Percentiles rank a stretch among this genome's conserved stretches.
phyloP scores from a whole-genome alignment of 768 basidiomycete genomes.

The Trametes cingulata region DNA sequence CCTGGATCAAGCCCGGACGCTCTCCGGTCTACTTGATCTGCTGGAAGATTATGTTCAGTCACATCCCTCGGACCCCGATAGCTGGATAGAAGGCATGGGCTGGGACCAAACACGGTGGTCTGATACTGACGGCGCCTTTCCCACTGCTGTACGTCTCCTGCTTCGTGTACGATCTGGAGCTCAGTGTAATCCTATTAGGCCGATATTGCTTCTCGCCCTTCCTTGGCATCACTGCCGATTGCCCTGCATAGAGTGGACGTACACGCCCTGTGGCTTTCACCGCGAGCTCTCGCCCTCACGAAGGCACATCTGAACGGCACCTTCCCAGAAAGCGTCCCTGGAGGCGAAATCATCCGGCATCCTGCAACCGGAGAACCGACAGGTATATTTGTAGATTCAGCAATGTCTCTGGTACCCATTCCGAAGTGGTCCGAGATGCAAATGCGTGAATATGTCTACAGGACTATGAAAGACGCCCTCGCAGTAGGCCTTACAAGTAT shows the following conservation, averaged over 20 bases:
- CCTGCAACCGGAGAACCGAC: constrained; percentile 57
- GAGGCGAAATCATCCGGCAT: constrained; percentile 74
- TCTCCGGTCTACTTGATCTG: constrained; percentile 63
- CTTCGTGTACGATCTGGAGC: background rate
- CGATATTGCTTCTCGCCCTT: constrained; percentile 69
- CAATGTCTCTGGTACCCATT: constrained; percentile 70
- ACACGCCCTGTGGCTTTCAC: constrained; percentile 88
- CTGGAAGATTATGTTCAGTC: constrained; percentile 59
- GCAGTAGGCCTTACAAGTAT: constrained; percentile 80
- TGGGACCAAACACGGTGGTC: constrained; percentile 93
- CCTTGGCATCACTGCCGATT: constrained; percentile 71
- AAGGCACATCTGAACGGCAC: constrained; percentile 40
- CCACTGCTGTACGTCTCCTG: constrained; percentile 57
- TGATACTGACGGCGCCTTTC: constrained; percentile 51
- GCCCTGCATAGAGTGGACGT: constrained; percentile 76
- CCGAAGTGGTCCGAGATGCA: constrained; percentile 61
- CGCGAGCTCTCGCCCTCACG: constrained; percentile 65
- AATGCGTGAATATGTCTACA: constrained; percentile 63
- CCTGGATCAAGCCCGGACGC: constrained; percentile 56
- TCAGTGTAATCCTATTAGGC: constrained; percentile 40
- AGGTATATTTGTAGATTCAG: constrained; percentile 86
- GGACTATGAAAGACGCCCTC: constrained; percentile 68
- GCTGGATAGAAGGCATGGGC: constrained; percentile 85
- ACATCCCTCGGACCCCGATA: constrained; percentile 54
- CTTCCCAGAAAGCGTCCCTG: constrained; percentile 49